Evolutionary conservation across 768 basidiomycete species (phyloP).

Genomic region (Cantharellus cinnabarinus): DNA sequence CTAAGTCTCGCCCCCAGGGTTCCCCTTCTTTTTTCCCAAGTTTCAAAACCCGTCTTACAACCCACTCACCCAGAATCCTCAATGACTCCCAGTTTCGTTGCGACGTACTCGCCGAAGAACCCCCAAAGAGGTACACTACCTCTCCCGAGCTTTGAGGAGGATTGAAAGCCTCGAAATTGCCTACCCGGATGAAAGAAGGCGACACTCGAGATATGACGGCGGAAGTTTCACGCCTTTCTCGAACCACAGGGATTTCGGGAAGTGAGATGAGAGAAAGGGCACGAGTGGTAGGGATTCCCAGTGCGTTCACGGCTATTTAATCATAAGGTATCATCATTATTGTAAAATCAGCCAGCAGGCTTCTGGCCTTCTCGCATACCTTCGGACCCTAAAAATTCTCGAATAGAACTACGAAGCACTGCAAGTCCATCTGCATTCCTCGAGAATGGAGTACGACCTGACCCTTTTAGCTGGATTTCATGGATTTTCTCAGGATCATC

Average conservation of each 20-base stretch:
- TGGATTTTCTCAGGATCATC: slow-evolving; percentile 31
- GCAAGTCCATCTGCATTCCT: slow-evolving; percentile 86
- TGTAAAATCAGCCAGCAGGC: not conserved
- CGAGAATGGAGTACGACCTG: slow-evolving; percentile 85
- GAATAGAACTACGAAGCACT: slow-evolving; percentile 80
- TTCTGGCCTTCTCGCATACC: slow-evolving; percentile 23
- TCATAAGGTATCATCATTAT: not conserved
- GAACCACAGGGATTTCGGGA: slow-evolving; percentile 47
- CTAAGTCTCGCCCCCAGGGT: slow-evolving; percentile 50
- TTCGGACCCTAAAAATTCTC: slow-evolving; percentile 88
- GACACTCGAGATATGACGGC: slow-evolving; percentile 65
- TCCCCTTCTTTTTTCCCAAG: slow-evolving; percentile 18
- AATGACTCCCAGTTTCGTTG: slow-evolving; percentile 45
- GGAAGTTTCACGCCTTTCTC: slow-evolving; percentile 53
- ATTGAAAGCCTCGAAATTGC: slow-evolving; percentile 72
- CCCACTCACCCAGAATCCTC: slow-evolving; percentile 57
- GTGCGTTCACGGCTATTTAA: slow-evolving; percentile 45
- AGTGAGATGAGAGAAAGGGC: slow-evolving; percentile 62
- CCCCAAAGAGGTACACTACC: slow-evolving; percentile 1
- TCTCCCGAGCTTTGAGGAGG: slow-evolving; percentile 34
- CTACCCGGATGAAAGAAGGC: slow-evolving; percentile 81
- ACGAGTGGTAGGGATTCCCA: slow-evolving; percentile 74
- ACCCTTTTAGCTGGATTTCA: slow-evolving; percentile 90
- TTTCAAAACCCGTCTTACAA: slow-evolving; percentile 36
- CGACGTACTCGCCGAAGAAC: not conserved